Percentiles rank a stretch among this genome's conserved stretches.
These are phyloP conservation scores for Acanthamoeba triangularis DNA, from an alignment of 208 protist species.

Conservation along the genomic window DNA sequence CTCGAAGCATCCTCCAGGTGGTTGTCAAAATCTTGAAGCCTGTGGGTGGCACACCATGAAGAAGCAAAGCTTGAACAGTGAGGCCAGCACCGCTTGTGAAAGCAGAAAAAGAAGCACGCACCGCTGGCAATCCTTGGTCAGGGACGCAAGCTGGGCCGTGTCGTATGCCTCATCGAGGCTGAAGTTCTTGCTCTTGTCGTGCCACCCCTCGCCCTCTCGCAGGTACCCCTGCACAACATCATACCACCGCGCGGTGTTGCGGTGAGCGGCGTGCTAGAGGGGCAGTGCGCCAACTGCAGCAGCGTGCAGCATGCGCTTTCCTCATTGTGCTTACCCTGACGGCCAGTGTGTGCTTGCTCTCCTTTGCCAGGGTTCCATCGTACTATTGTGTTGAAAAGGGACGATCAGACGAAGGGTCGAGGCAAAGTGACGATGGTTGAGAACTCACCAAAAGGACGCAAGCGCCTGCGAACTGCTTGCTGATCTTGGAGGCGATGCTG, in stretches of 20 bases:
- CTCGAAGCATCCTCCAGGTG: conserved; percentile 58
- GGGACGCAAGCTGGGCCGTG: conserved; percentile 1
- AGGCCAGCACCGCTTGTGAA: not conserved
- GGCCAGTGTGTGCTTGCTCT: not conserved
- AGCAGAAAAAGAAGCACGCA: not conserved
- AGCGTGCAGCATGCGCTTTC: not conserved
- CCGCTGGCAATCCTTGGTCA: not conserved
- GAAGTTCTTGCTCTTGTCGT: conserved; percentile 58
- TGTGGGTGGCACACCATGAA: not conserved
- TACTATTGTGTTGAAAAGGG: not conserved
- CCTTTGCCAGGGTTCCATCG: not conserved
- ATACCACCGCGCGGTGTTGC: not conserved
- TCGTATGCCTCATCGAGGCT: not conserved
- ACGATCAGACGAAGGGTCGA: not conserved
- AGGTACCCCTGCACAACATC: not conserved
- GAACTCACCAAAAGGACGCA: conserved; percentile 57
- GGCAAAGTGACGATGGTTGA: too few relatives aligned
- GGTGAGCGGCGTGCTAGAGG: not conserved
- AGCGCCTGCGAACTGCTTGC: conserved; percentile 2
- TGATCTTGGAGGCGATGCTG: conserved; percentile 62
- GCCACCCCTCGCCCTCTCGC: conserved; percentile 17
- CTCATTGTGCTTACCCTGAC: not conserved
- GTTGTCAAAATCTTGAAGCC: conserved; percentile 76
- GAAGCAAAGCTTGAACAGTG: not conserved
- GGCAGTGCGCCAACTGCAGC: not conserved